A percentile compares a stretch with the other conserved stretches of the same genome.
Evolutionary conservation across 1,284 basidiomycete species (phyloP).

Genomic region (Naganishia albida): DNA sequence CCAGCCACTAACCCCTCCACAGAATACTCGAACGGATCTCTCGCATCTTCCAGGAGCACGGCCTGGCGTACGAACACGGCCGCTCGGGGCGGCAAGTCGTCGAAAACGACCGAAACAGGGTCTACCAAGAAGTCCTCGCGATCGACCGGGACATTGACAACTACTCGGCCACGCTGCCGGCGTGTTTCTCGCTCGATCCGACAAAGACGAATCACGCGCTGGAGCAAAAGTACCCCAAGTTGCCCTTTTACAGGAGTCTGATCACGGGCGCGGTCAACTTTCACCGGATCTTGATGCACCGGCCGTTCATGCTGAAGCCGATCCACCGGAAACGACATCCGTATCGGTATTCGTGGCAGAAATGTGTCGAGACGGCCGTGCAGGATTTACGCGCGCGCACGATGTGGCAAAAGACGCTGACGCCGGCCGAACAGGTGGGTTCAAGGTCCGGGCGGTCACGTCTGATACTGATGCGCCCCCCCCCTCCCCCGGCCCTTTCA

Average conservation of each 20-base stretch:
- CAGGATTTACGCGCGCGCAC: constrained; percentile 30
- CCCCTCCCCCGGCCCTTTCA: too few species aligned
- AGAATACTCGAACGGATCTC: constrained; percentile 32
- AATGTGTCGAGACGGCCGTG: constrained; percentile 30
- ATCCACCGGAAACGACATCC: constrained; percentile 28
- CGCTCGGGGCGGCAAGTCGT: constrained; percentile 20
- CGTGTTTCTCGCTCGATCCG: constrained; percentile 30
- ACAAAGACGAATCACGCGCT: constrained; percentile 26
- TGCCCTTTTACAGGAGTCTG: constrained; percentile 27
- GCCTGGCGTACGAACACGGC: constrained; percentile 27
- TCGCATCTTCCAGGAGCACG: constrained; percentile 29
- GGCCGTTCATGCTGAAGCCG: constrained; percentile 33
- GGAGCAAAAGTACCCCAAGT: constrained; percentile 29
- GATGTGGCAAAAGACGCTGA: constrained; percentile 29
- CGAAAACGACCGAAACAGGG: constrained; percentile 22
- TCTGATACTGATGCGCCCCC: too few species aligned
- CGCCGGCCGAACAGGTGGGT: constrained; percentile 30
- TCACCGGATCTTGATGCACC: constrained; percentile 30
- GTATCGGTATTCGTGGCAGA: constrained; percentile 32
- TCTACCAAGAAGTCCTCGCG: constrained; percentile 28
- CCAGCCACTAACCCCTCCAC: background rate
- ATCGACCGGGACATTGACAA: constrained; percentile 31
- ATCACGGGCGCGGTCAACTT: constrained; percentile 30
- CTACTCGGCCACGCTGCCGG: constrained; percentile 16
- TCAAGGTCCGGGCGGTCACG: too few species aligned